A percentile compares a stretch with the other conserved stretches of the same genome.
Evolutionary conservation across 164 flowering plant genomes (phyloP).

Genomic region (Nymphaea colorata): DNA sequence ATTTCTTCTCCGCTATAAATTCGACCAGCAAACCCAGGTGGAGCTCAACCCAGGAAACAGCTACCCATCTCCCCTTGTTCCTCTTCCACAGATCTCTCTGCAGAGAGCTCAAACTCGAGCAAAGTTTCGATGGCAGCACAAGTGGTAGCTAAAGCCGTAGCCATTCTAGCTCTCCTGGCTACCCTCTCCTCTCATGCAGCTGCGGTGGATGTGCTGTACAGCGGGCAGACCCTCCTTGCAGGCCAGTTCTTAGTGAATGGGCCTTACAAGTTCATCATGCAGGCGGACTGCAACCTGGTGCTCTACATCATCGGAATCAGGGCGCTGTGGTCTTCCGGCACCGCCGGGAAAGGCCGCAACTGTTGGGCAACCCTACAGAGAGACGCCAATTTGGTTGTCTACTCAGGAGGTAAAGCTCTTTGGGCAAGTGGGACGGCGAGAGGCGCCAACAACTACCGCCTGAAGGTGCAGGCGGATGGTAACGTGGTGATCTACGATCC

Average conservation of each 20-base stretch:
- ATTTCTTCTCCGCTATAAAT: too few relatives aligned
- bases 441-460: constrained; percentile 15
- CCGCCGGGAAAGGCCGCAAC: constrained; percentile 8
- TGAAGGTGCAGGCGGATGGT: constrained; percentile 18
- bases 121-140: neutral
- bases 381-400: constrained; percentile 11
- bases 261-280: constrained; percentile 13
- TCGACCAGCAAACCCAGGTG: too few relatives aligned
- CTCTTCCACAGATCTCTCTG: neutral
- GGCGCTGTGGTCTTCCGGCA: constrained; percentile 11
- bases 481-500: constrained; percentile 19
- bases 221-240: constrained; percentile 10
- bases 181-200: neutral
- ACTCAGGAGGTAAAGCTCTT: constrained; percentile 6
- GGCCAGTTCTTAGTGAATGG: constrained; percentile 14
- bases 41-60: too few relatives aligned
- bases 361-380: constrained; percentile 13
- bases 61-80: too few relatives aligned
- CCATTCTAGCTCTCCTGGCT: neutral
- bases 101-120: neutral
- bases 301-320: constrained; percentile 8
- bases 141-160: neutral
- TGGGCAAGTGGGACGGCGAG: constrained; percentile 12
- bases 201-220: constrained; percentile 11
- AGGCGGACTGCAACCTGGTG: constrained; percentile 14